Evolutionary conservation across 164 flowering plant species (phyloP), one percentile per base, ranked within the genome.

Genomic region (Dillenia turbinata): DNA sequence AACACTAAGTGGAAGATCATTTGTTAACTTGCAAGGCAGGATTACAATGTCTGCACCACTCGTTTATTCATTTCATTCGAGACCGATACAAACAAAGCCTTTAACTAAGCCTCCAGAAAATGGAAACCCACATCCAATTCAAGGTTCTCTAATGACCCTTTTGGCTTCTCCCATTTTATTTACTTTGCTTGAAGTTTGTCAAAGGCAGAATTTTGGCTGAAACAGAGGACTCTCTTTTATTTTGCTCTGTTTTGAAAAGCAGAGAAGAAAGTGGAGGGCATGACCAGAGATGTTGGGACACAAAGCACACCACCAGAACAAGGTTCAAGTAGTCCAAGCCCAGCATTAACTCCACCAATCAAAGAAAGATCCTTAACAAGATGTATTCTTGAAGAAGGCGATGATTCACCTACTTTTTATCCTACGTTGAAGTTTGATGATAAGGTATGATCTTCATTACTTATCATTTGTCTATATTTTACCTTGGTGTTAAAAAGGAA

Each of bases 11-110:
- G 89, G 79, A 43, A 70, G 87, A 56, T 81, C 84, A 2, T 76
- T 79, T 58, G 68, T 79, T 1, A 74, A 56, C 66, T 26, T 73
- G 9, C 69, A 75, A 9, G 76, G 66, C 59, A 78, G 81, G 66
- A 68, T 74, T n/a, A 81, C 96, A 13, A 82, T 85, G 84, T 87
- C 96, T 57, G 90, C 87, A 1, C 96, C 97, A 64, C 85, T 91
- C 19, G 51, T 79, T 57, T 83, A 81, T 68, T 69, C 83, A 44
- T 65, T 77, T 16, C 73, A 72, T 60, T n/a, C 74, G 9, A 44
- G 63, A n/a, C 59, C 56, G 4, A 22, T 69, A 47, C 76, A 70
- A 60, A 48, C 71, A 9, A 73, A 66, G 53, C 65, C 76, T 64
- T 60, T 60, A 11, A 49, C 54, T 15, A 24, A 47, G n/a, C 24